These are phyloP conservation scores for Phellinidium pouzarii DNA, from an alignment of 1,284 basidiomycete species.

Conservation along the genomic window DNA sequence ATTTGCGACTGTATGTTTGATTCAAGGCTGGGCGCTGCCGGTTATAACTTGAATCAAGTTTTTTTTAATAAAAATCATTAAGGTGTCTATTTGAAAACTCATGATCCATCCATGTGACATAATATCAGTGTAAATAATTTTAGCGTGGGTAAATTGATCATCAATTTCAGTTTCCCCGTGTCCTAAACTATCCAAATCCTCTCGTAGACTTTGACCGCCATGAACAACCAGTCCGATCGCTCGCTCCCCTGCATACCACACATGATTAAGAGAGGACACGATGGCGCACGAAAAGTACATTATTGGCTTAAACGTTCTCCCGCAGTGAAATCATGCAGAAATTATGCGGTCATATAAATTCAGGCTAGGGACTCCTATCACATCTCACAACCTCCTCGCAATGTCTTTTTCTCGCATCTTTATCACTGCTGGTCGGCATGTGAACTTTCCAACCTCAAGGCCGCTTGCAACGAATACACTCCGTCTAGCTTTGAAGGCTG, in stretches of 20 bases:
- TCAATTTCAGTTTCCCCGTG: neutral
- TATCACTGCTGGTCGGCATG: neutral
- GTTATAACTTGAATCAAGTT: too few species aligned
- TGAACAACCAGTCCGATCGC: conserved; percentile 1
- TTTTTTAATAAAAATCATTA: too few species aligned
- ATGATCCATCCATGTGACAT: too few species aligned
- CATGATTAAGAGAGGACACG: neutral
- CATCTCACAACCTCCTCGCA: neutral
- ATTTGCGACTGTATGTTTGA: too few species aligned
- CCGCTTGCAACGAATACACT: neutral
- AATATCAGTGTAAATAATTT: neutral
- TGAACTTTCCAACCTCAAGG: neutral
- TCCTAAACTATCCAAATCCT: conserved; percentile 6
- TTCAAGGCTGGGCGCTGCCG: too few species aligned
- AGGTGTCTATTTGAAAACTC: too few species aligned
- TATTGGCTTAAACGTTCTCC: neutral
- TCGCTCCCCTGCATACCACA: neutral
- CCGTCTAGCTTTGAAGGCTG: neutral
- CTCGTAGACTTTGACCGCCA: neutral
- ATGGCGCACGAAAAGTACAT: neutral
- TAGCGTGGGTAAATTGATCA: neutral
- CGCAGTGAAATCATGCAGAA: neutral
- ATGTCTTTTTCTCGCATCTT: conserved; percentile 1
- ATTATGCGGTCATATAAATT: neutral
- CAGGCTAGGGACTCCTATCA: neutral